A percentile compares a stretch with the other conserved stretches of the same genome.
These are phyloP conservation scores for Durio zibethinus DNA, from an alignment of 345 rosid species.

Conservation along the genomic window DNA sequence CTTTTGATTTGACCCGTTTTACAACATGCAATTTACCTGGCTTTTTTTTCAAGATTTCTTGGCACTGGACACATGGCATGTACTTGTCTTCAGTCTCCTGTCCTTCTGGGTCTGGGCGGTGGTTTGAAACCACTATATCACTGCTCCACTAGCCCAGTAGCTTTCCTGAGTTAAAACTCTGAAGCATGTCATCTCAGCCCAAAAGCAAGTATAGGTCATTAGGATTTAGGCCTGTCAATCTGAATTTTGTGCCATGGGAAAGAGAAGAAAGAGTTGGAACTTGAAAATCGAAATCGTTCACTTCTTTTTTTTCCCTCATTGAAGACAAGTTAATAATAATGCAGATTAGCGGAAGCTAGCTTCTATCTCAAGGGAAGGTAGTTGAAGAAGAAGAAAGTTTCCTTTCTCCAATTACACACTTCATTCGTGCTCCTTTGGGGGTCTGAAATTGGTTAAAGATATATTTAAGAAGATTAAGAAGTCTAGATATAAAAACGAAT, in stretches of 20 bases:
- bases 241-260: not conserved
- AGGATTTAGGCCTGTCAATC: not conserved
- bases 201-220: not conserved
- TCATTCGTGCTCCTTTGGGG: not conserved
- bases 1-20: constrained; percentile 10
- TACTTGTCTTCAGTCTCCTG: too few relatives aligned
- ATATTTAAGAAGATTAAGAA: too few relatives aligned
- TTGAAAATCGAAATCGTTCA: too few relatives aligned
- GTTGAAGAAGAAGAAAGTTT: not conserved
- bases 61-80: not conserved
- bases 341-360: not conserved
- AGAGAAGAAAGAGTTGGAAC: not conserved
- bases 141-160: not conserved
- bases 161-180: not conserved
- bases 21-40: not conserved
- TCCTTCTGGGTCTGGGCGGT: not conserved
- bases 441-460: not conserved
- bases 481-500: too few relatives aligned
- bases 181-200: not conserved
- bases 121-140: not conserved
- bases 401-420: not conserved
- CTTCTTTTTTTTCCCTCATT: too few relatives aligned
- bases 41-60: not conserved
- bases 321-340: not conserved
- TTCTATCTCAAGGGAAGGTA: not conserved